A percentile compares a stretch with the other conserved stretches of the same genome.
Evolutionary conservation across 306 rosid species (phyloP).

Genomic region (Fagus sylvatica): DNA sequence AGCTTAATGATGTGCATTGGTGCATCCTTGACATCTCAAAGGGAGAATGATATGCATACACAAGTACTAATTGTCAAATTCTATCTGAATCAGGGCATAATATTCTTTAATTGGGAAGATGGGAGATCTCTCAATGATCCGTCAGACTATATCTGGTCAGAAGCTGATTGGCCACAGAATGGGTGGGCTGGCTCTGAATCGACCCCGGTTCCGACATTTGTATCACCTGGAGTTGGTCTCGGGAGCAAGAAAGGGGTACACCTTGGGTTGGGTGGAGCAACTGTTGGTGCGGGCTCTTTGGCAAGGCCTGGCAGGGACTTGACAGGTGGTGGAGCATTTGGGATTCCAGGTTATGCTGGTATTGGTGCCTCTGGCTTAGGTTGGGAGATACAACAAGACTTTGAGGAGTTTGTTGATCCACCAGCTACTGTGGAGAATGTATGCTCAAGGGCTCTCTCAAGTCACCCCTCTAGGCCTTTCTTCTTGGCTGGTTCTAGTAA

Average conservation of each 20-base stretch:
- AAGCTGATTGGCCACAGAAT: conserved; percentile 88
- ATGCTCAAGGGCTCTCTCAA: conserved; percentile 69
- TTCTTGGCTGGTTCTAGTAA: conserved; percentile 97
- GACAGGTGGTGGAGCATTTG: conserved; percentile 67
- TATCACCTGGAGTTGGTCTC: conserved; percentile 87
- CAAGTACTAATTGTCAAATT: conserved; percentile 28
- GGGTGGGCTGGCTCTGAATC: conserved; percentile 95
- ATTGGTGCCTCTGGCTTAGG: conserved; percentile 76
- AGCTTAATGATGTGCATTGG: neutral
- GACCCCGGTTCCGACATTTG: conserved; percentile 76
- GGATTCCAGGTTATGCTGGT: conserved; percentile 66
- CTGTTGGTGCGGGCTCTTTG: conserved; percentile 64
- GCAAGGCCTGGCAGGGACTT: conserved; percentile 69
- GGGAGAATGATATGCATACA: neutral
- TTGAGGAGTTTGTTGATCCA: conserved; percentile 80
- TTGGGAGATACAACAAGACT: conserved; percentile 86
- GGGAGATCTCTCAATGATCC: conserved; percentile 38
- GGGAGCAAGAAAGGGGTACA: conserved; percentile 72
- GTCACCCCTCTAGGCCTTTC: conserved; percentile 87
- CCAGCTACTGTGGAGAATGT: conserved; percentile 74
- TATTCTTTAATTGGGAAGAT: conserved; percentile 71
- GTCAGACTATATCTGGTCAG: conserved; percentile 72
- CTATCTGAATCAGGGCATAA: conserved; percentile 66
- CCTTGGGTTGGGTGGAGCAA: conserved; percentile 88
- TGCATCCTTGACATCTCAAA: neutral